Evolutionary conservation across 2,329 filamentous ascomycete species (phyloP), one percentile per base, ranked within the genome.

Genomic region (Mollisia scopiformis): DNA sequence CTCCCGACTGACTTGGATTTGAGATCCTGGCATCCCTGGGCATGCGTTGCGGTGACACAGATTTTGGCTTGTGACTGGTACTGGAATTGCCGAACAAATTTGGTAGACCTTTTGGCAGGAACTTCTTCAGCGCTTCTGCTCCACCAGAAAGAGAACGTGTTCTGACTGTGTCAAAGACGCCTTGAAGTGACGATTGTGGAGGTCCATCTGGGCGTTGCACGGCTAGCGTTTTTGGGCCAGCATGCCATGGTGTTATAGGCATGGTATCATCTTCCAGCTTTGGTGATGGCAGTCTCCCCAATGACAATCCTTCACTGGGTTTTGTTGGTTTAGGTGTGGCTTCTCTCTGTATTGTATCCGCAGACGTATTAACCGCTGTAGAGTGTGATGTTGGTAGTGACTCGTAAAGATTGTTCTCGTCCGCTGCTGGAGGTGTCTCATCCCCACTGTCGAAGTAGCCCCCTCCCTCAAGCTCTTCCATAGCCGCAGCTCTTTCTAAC

Each of bases 401-500:
- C 39, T 54, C 60, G 16, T 27, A 28, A 16, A 28, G 13, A n/a
- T 19, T 14, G 25, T 43, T 31, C n/a, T 43, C 23, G n/a, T 58
- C 56, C 49, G 46, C 43, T 6, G 68, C 64, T 21, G 69, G 59
- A 23, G 71, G 71, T n/a, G 68, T 66, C 6, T 72, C 67, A 6
- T 65, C 66, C 37, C 77, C 75, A 47, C 71, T 72, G 30, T 76
- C 73, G 56, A 79, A 80, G 21, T 77, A 73, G 4, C 74, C 76
- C 16, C 74, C 72, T 25, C 74, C 75, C 28, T 82, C 79, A 75
- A 87, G 68, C 25, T 75, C 75, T 28, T 83, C 79, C 77, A 87
- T 76, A 0, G 82, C 84, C 6, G 82, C 81, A 16, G 79, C 81
- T 72, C 84, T 87, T 70, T 88, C 85, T 28, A 79, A 78, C 3